A percentile compares a stretch with the other conserved stretches of the same genome.
Evolutionary conservation across 2,329 filamentous ascomycete genomes (phyloP).

Genomic region (Verticillium longisporum): DNA sequence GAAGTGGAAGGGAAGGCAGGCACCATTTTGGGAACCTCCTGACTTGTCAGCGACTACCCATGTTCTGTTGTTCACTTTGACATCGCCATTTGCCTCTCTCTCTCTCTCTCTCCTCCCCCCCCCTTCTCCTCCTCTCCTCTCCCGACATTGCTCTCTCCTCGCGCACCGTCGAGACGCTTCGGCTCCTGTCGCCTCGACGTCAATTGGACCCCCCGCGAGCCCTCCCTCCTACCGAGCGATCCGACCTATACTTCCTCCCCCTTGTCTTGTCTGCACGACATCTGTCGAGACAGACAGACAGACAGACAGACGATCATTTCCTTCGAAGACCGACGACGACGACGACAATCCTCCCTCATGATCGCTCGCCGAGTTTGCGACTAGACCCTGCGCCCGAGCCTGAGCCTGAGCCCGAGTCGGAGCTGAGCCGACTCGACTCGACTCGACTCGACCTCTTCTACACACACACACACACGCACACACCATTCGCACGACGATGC

Average conservation of each 20-base stretch:
- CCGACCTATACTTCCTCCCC: too few species aligned
- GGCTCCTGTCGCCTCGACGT: not conserved
- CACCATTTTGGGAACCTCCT: too few species aligned
- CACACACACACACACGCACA: too few species aligned
- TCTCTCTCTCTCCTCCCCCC: not conserved
- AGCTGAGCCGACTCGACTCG: not conserved
- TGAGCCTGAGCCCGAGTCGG: not conserved
- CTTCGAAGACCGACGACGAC: too few species aligned
- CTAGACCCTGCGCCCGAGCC: not conserved
- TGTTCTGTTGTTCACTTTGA: too few species aligned
- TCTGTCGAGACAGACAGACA: too few species aligned
- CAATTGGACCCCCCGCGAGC: not conserved
- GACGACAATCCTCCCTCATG: not conserved
- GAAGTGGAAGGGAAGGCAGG: too few species aligned
- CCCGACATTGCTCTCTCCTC: not conserved
- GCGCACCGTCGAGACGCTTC: not conserved
- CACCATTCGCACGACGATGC: too few species aligned
- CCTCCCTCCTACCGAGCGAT: not conserved
- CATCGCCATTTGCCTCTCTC: too few species aligned
- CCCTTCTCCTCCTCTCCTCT: not conserved
- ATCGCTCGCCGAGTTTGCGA: not conserved
- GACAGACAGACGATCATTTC: too few species aligned
- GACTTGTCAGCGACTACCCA: too few species aligned
- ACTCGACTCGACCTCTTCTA: not conserved
- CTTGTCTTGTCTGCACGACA: too few species aligned